Percentiles rank a stretch among this genome's conserved stretches.
phyloP scores from a whole-genome alignment of 768 basidiomycete species.

The Boletus eberwhitei region DNA sequence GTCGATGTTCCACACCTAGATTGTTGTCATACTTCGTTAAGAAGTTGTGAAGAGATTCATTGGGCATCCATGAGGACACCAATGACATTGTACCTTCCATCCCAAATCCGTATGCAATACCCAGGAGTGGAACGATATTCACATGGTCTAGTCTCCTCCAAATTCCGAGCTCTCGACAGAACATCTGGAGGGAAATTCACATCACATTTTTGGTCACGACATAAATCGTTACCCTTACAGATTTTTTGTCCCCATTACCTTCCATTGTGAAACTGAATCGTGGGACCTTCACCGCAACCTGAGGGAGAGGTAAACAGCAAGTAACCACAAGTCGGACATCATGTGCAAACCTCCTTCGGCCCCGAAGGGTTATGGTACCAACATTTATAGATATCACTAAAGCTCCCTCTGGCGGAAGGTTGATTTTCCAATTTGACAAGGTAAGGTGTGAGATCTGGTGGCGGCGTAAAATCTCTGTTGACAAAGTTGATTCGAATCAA shows the following conservation, averaged over 20 bases:
- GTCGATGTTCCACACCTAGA: not conserved
- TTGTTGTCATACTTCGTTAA: not conserved
- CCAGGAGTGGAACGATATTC: slow-evolving; percentile 26
- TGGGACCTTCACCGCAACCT: slow-evolving; percentile 27
- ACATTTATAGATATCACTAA: too few relatives aligned
- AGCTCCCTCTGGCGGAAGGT: too few relatives aligned
- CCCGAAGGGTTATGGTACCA: too few relatives aligned
- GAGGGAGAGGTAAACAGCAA: not conserved
- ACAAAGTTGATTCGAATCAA: not conserved
- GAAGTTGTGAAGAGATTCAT: slow-evolving; percentile 22
- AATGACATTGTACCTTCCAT: slow-evolving; percentile 19
- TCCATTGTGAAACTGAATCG: slow-evolving; percentile 7
- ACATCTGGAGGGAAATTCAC: slow-evolving; percentile 4
- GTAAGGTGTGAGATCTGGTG: slow-evolving; percentile 4
- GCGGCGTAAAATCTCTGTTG: not conserved
- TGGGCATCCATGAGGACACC: slow-evolving; percentile 33
- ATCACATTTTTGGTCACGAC: not conserved
- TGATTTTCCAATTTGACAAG: too few relatives aligned
- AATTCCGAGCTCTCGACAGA: slow-evolving; percentile 28
- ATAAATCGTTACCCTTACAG: not conserved
- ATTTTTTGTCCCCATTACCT: not conserved
- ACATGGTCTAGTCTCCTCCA: slow-evolving; percentile 26
- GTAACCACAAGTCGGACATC: too few relatives aligned
- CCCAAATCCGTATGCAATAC: slow-evolving; percentile 20
- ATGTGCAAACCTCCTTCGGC: not conserved